Conservation (phyloP, 441 rosid species). For the Euphorbia schlechtendalii region DNA sequence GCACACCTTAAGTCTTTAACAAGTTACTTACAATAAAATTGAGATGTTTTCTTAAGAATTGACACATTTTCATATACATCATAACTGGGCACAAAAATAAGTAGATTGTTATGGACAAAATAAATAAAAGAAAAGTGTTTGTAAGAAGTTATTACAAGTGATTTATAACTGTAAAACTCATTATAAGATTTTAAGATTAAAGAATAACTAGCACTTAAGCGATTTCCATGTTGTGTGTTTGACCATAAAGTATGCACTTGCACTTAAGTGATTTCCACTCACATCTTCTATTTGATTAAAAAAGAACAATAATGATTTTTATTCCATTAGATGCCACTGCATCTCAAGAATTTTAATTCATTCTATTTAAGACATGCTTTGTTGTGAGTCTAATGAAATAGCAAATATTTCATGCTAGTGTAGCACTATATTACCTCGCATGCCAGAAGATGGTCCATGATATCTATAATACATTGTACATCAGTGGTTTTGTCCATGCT, state of each 20-base stretch:
- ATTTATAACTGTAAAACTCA: neutral
- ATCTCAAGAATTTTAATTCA: neutral
- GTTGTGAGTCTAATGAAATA: no score
- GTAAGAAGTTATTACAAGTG: neutral
- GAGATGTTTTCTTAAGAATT: neutral
- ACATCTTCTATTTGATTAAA: neutral
- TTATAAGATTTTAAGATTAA: neutral
- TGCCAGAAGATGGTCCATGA: conserved; percentile 89
- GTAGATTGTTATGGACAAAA: neutral
- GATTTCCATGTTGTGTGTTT: neutral
- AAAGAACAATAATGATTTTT: neutral
- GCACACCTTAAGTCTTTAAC: neutral
- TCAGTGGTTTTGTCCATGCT: conserved; percentile 60
- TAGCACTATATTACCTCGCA: conserved; percentile 62
- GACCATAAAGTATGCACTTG: neutral
- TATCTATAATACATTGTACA: conserved; percentile 66
- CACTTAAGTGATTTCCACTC: neutral
- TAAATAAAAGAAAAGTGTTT: neutral
- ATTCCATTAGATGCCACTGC: no score
- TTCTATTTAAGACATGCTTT: neutral
- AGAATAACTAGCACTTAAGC: no score
- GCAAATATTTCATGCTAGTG: neutral
- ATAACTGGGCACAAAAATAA: neutral
- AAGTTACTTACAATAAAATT: neutral
- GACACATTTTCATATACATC: neutral